Base-by-base conservation (phyloP, 257 asterid species). In the Catharanthus roseus region DNA sequence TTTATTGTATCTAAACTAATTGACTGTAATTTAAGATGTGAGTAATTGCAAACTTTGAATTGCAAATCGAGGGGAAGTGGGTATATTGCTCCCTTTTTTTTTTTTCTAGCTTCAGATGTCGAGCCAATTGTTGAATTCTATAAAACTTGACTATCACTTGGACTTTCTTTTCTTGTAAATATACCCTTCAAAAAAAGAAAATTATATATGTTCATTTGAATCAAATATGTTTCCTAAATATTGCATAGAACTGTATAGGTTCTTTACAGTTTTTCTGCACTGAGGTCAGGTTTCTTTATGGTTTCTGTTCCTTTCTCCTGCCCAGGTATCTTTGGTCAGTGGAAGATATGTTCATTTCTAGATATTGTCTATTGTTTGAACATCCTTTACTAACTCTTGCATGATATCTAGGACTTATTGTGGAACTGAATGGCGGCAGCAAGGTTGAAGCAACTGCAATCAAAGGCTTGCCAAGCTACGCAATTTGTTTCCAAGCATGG, bases 361-460 rank as follows among this genome's bases (percentile, higher is more conserved):
- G 42, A 28, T 34, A 4, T 9, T 10, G 4, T n/a, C 62, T 53
- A 26, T 38, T 34, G 23, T 67, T 31, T 24, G 11, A 47, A 33
- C 26, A 6, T 34, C 26, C 39, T 9, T 9, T 44, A 21, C 58
- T 62, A 62, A 13, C 21, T 47, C 50, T 41, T 72, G 29, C 54
- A 36, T 77, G 54, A 50, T 67, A 31, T 60, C 9, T 45, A 62
- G 73, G 61, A n/a, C 34, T 69, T 73, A 28, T 54, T 23, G 58
- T 38, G 33, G n/a, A 74, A 65, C 55, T 58, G 55, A 73, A 84
- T 84, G 88, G 88, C 85, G 7, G 81, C 85, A 15, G 81, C 84
- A 61, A 76, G 75, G 58, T 53, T 76, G 69, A 77, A 76, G 57
- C 88, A 78, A 60, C 51, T 84, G 67, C 83, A 77, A 68, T 65